phyloP scores from a whole-genome alignment of 2,329 filamentous ascomycete species.

The Septoria linicola region DNA sequence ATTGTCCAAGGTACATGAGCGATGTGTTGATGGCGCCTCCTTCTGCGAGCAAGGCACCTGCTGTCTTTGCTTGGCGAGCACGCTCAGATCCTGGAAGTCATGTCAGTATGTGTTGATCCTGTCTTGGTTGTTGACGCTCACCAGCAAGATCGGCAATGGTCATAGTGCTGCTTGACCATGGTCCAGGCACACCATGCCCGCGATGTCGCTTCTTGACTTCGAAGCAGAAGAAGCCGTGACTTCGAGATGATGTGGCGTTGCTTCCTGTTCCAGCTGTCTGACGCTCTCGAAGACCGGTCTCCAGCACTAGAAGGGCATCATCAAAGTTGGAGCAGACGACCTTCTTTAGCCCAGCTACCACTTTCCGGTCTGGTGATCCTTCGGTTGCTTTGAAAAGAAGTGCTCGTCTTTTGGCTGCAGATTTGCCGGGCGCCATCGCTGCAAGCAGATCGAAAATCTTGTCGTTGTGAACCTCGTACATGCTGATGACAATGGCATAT shows the following conservation, averaged over 20 bases:
- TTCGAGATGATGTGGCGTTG: slow-evolving; percentile 88
- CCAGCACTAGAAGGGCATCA: slow-evolving; percentile 85
- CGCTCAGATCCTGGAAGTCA: slow-evolving; percentile 68
- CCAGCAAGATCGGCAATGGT: slow-evolving; percentile 91
- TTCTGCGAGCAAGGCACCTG: slow-evolving; percentile 86
- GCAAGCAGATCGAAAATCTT: slow-evolving; percentile 91
- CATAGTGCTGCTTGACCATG: slow-evolving; percentile 74
- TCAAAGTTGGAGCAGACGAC: slow-evolving; percentile 78
- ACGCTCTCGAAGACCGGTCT: slow-evolving; percentile 82
- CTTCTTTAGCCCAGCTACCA: slow-evolving; percentile 89
- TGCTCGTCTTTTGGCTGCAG: slow-evolving; percentile 64
- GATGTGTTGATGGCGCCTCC: slow-evolving; percentile 98
- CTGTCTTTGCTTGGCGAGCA: slow-evolving; percentile 88
- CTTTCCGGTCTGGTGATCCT: slow-evolving; percentile 82
- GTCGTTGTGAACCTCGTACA: slow-evolving; percentile 99
- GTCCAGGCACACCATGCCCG: slow-evolving; percentile 47
- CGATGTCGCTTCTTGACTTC: slow-evolving; percentile 82
- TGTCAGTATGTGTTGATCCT: not conserved
- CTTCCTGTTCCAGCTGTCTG: slow-evolving; percentile 86
- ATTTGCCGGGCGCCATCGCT: slow-evolving; percentile 55
- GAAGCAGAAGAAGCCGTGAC: slow-evolving; percentile 93
- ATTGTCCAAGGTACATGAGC: slow-evolving; percentile 96
- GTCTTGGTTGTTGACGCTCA: slow-evolving; percentile 31
- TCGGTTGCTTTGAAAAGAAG: slow-evolving; percentile 92
- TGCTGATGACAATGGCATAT: slow-evolving; percentile 86